phyloP scores from a whole-genome alignment of 75 land plant species.

The Larix kaempferi region DNA sequence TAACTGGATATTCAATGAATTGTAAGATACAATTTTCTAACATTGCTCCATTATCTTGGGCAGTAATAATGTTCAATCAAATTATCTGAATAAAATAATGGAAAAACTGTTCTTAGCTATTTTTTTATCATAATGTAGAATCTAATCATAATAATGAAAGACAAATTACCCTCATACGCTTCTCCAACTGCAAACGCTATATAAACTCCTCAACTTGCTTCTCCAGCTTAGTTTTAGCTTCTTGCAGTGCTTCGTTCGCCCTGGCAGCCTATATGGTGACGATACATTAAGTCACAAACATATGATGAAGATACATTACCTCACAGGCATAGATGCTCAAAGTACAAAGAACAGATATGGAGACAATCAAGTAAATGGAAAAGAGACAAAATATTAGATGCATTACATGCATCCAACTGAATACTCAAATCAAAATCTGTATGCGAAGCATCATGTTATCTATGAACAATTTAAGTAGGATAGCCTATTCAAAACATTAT shows the following conservation, averaged over 20 bases:
- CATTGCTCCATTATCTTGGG: too few relatives aligned
- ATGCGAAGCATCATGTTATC: background rate
- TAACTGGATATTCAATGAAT: too few relatives aligned
- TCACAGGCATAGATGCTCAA: background rate
- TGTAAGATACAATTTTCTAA: too few relatives aligned
- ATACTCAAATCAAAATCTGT: background rate
- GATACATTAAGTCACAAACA: background rate
- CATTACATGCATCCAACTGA: background rate
- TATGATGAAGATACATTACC: background rate
- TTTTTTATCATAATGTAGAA: too few relatives aligned
- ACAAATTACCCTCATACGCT: conserved; percentile 76
- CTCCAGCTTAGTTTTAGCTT: conserved; percentile 93
- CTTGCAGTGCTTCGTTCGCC: conserved; percentile 98
- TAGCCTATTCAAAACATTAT: background rate
- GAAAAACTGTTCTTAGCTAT: too few relatives aligned
- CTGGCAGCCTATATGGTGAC: conserved; percentile 68
- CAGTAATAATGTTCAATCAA: too few relatives aligned
- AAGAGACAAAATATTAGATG: background rate
- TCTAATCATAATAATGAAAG: background rate
- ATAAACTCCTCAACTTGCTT: conserved; percentile 98
- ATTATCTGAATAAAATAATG: too few relatives aligned
- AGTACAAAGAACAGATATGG: background rate
- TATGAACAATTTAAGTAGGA: background rate
- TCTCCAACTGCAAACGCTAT: conserved; percentile 94
- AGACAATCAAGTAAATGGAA: background rate